These are phyloP conservation scores for Solanum appendiculatum DNA, from an alignment of 257 asterid species.

Conservation along the genomic window DNA sequence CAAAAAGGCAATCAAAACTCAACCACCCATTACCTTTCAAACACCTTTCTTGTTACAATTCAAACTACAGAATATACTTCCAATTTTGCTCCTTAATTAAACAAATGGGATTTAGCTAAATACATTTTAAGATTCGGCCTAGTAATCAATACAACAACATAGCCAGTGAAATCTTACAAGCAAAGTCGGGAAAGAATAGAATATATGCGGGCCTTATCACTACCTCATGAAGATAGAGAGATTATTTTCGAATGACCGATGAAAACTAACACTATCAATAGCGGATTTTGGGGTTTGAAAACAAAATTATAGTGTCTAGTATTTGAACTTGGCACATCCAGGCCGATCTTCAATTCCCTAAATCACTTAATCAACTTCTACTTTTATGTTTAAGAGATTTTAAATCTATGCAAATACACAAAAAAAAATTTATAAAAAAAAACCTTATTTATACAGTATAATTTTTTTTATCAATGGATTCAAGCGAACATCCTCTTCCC, in stretches of 20 bases:
- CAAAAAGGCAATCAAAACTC: background rate
- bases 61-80: background rate
- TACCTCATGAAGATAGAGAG: too few species aligned
- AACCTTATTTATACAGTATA: background rate
- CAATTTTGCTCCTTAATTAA: background rate
- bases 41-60: background rate
- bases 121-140: background rate
- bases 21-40: background rate
- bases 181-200: too few species aligned
- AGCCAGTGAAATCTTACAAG: background rate
- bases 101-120: background rate
- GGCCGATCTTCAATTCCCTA: background rate
- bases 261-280: background rate
- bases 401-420: background rate
- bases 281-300: background rate
- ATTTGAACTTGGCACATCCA: background rate
- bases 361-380: background rate
- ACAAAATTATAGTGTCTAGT: background rate
- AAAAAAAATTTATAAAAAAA: too few species aligned
- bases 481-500: background rate
- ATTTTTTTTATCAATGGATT: background rate
- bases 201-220: too few species aligned
- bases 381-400: background rate
- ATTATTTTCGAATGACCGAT: background rate
- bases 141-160: background rate